Evolutionary conservation across 352 stramenopile genomes (phyloP).

Genomic region (Phytophthora sp.): DNA sequence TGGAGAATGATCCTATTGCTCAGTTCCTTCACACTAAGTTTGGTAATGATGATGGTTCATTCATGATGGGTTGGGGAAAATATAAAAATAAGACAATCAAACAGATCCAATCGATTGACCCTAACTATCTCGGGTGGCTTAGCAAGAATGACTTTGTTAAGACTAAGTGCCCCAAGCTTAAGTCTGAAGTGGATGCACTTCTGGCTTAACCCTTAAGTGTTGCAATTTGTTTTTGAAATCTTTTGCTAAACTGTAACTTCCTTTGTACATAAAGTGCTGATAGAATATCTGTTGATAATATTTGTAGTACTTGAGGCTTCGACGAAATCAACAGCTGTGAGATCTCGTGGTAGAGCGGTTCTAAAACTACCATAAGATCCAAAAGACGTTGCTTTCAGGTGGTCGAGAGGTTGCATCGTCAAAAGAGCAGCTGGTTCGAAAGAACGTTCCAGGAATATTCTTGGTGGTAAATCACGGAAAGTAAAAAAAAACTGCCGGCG

Average conservation of each 20-base stretch:
- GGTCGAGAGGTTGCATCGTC: too few relatives aligned
- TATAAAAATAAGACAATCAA: not conserved
- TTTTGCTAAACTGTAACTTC: not conserved
- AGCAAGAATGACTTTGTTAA: not conserved
- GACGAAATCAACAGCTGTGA: too few relatives aligned
- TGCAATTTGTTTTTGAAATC: not conserved
- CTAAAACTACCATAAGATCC: too few relatives aligned
- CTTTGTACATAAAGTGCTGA: too few relatives aligned
- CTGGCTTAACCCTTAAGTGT: not conserved
- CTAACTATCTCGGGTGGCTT: not conserved
- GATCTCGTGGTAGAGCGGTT: too few relatives aligned
- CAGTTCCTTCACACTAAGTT: not conserved
- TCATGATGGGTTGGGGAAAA: not conserved
- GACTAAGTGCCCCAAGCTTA: not conserved
- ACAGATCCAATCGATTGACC: not conserved
- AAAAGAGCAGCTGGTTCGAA: too few relatives aligned
- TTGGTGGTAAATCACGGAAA: too few relatives aligned
- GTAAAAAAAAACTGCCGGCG: too few relatives aligned
- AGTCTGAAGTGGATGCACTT: not conserved
- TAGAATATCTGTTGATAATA: too few relatives aligned
- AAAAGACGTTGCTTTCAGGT: too few relatives aligned
- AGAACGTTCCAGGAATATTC: too few relatives aligned
- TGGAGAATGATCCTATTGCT: not conserved
- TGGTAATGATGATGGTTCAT: not conserved
- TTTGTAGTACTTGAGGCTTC: too few relatives aligned